A percentile compares a stretch with the other conserved stretches of the same genome.
phyloP scores from a whole-genome alignment of 2,329 filamentous ascomycete genomes.

The Sporothrix sp. region DNA sequence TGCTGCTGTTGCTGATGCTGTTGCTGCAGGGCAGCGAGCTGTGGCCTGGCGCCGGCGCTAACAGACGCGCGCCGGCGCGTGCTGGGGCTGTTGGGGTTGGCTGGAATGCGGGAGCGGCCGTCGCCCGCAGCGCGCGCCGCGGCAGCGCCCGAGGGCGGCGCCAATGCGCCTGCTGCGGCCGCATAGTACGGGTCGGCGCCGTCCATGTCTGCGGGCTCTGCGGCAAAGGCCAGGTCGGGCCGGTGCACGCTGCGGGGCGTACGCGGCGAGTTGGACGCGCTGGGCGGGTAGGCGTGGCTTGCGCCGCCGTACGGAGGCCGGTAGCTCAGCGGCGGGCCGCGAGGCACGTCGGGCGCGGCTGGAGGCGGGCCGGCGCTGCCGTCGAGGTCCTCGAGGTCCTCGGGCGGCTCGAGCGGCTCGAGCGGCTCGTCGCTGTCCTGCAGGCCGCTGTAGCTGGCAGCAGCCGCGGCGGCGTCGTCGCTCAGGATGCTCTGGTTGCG shows the following conservation, averaged over 20 bases:
- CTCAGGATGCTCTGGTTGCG: constrained; percentile 33
- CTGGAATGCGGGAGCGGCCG: constrained; percentile 8
- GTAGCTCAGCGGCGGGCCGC: constrained; percentile 49
- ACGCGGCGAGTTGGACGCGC: not conserved
- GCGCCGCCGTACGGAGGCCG: constrained; percentile 32
- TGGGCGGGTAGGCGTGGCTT: constrained; percentile 19
- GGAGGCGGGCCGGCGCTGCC: constrained; percentile 29
- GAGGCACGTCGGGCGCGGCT: constrained; percentile 51
- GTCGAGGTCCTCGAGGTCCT: not conserved
- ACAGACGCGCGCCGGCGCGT: constrained; percentile 16
- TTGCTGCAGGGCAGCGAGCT: not conserved
- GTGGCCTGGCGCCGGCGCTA: constrained; percentile 10
- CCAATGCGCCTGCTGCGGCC: constrained; percentile 12
- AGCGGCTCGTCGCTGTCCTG: constrained; percentile 19
- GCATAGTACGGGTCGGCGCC: constrained; percentile 26
- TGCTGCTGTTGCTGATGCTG: constrained; percentile 17
- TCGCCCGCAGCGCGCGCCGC: not conserved
- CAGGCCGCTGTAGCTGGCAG: not conserved
- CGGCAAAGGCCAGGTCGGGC: constrained; percentile 15
- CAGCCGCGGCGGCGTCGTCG: too few species aligned
- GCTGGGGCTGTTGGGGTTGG: constrained; percentile 23
- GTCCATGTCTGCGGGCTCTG: constrained; percentile 14
- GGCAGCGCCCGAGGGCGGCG: not conserved
- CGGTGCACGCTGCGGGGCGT: constrained; percentile 13
- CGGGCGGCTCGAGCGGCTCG: not conserved